A percentile compares a stretch with the other conserved stretches of the same genome.
These are phyloP conservation scores for Pelargonium exstipulatum DNA, from an alignment of 441 rosid species.

Conservation along the genomic window DNA sequence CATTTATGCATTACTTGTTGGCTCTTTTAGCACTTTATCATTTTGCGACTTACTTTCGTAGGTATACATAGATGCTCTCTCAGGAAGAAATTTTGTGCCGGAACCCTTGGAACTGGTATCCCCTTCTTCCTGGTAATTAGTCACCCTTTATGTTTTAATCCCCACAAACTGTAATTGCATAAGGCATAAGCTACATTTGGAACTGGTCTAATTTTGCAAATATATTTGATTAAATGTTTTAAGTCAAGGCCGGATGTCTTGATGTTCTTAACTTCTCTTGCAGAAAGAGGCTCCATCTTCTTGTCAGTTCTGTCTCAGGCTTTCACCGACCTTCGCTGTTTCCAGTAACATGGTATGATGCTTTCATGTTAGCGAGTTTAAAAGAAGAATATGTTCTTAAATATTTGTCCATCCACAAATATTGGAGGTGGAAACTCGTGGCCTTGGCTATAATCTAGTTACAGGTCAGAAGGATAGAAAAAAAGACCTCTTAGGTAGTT, in stretches of 20 bases:
- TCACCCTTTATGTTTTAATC: constrained; percentile 30
- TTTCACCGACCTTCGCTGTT: constrained; percentile 52
- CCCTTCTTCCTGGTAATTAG: constrained; percentile 71
- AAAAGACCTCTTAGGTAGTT: neutral
- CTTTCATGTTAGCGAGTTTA: neutral
- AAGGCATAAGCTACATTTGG: neutral
- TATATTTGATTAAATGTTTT: neutral
- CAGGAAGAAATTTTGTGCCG: constrained; percentile 32
- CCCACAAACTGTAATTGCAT: neutral
- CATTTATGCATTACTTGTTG: neutral
- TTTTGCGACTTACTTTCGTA: constrained; percentile 30
- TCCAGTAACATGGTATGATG: constrained; percentile 67
- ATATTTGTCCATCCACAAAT: constrained; percentile 11
- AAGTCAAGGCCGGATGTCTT: neutral
- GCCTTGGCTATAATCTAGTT: neutral
- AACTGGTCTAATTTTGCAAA: neutral
- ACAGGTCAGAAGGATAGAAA: constrained; percentile 19
- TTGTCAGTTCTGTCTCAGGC: constrained; percentile 66
- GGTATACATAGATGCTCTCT: constrained; percentile 43
- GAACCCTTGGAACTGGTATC: constrained; percentile 74
- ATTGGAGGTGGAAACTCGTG: neutral
- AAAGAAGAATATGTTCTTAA: constrained; percentile 4
- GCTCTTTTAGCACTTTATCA: neutral
- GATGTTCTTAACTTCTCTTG: constrained; percentile 29
- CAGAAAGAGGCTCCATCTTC: constrained; percentile 53